Evolutionary conservation across 768 basidiomycete genomes (phyloP), one percentile per base, ranked within the genome.

Genomic region (Rhizopogon vinicolor): DNA sequence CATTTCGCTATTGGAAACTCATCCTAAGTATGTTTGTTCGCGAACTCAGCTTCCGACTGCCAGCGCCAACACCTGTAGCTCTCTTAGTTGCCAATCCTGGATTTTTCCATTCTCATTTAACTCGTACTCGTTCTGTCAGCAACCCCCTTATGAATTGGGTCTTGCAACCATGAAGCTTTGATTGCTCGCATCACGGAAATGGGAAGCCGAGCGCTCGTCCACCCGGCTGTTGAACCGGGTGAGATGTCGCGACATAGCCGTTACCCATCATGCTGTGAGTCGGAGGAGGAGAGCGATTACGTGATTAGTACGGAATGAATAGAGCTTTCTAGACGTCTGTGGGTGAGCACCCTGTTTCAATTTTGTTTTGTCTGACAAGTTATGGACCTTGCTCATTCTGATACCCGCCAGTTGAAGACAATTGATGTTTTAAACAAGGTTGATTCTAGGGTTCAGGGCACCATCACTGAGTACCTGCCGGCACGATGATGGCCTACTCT

Each of bases 151-250:
- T 44, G 5, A 59, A 41, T 0, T 43, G 9, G 0, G 55, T 2
- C n/a, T 55, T 13, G 37, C 41, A 5, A 0, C 46, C 13, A 25
- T 65, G 2, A 57, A 56, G 18, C 3, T 3, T 8, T 66, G 25
- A 22, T 68, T 4, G 64, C 63, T 1, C 63, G 69, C 7, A 63
- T 71, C 3, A 44, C 64, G 0, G 69, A 75, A 53, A 63, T 60
- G 51, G 74, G 75, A 8, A 64, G 68, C 44, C 64, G 70, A 31
- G 59, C 68, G 1, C 60, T 76, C 2, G 60, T 75, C 1, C 70
- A 68, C 45, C 70, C 66, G 3, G 69, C 71, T 5, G 51, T 73
- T 18, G 61, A 35, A 19, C 18, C 7, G 13, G 46, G 18, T 48
- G 31, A 48, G 18, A 33, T 19, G 13, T 19, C 5, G 31, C 31